Evolutionary conservation across 306 rosid genomes (phyloP), one percentile per base, ranked within the genome.

Genomic region (Acacia melanoxylon): DNA sequence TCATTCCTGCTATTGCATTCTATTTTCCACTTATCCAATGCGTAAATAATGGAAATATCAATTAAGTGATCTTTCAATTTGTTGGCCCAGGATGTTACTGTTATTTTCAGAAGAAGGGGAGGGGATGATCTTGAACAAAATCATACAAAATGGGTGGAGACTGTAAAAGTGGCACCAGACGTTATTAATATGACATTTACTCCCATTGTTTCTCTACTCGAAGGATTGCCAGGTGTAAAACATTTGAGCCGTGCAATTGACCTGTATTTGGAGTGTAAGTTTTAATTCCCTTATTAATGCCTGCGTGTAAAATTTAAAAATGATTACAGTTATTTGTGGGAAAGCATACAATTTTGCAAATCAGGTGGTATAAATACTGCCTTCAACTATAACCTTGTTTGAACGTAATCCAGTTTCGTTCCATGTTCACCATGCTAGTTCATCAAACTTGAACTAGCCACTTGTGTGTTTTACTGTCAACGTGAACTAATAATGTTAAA

Each of bases 41-140:
- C 45, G 51, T 68, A 76, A 67, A 66, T 44, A 41, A 24, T 46
- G 33, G 58, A 40, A 82, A 81, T 74, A 17, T 76, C 37, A 56
- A 76, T 58, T 51, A 29, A 67, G 40, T 82, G 49, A 63, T 59
- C 73, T 75, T 76, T 80, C 40, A 67, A 40, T 83, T 80, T 81
- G 42, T 78, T 83, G 75, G 81, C 85, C 87, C 87, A 96, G 99
- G 99, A 93, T 87, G 99, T 96, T 76, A 96, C 98, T 6, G 98
- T 96, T 58, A 96, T 96, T 77, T 96, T 93, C 84, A 90, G 99
- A 85, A 92, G 99, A 85, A 93, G 99, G 87, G 99, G 99, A 35
- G 99, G 99, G 24, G 97, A 96, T 48, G 99, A 96, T 92, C 98
- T 96, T 71, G 99, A 92, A 91, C 99, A 96, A 87, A 92, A 86